Evolutionary conservation across 345 rosid genomes (phyloP).

Genomic region (Gynandropsis gynandra): DNA sequence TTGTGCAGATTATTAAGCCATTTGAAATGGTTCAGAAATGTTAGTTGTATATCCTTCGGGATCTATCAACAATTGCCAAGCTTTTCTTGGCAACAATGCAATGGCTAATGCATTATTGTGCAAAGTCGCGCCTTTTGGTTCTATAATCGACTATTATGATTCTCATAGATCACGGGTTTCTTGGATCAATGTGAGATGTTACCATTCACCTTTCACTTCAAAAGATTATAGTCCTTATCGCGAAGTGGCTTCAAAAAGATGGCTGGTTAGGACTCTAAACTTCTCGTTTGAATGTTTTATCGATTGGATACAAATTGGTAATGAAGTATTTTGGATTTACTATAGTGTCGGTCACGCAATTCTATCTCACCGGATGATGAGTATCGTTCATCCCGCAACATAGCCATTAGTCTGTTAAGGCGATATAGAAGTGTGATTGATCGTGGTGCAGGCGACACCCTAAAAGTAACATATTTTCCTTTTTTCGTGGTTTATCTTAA

Average conservation of each 20-base stretch:
- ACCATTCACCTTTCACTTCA: slow-evolving; percentile 33
- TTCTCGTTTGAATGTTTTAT: not conserved
- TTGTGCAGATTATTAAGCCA: slow-evolving; percentile 7
- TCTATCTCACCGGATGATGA: slow-evolving; percentile 57
- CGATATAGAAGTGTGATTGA: slow-evolving; percentile 75
- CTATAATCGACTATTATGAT: slow-evolving; percentile 24
- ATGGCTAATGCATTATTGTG: slow-evolving; percentile 22
- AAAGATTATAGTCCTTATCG: slow-evolving; percentile 31
- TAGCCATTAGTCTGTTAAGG: slow-evolving; percentile 76
- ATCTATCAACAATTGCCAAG: slow-evolving; percentile 30
- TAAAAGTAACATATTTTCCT: slow-evolving; percentile 41
- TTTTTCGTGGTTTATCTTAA: not conserved
- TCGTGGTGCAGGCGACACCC: slow-evolving; percentile 90
- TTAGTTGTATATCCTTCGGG: slow-evolving; percentile 38
- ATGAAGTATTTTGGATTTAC: slow-evolving; percentile 2
- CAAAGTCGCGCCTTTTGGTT: slow-evolving; percentile 23
- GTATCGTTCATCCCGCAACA: slow-evolving; percentile 81
- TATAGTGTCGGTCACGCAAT: slow-evolving; percentile 50
- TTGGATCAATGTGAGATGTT: slow-evolving; percentile 23
- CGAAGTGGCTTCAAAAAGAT: no score
- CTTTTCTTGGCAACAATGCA: slow-evolving; percentile 18
- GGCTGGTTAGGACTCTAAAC: slow-evolving; percentile 41
- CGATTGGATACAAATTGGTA: slow-evolving; percentile 1
- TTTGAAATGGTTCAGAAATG: slow-evolving; percentile 63
- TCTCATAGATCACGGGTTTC: slow-evolving; percentile 23